Base-by-base conservation (phyloP, 257 asterid genomes). In the Leonotis leonurus region DNA sequence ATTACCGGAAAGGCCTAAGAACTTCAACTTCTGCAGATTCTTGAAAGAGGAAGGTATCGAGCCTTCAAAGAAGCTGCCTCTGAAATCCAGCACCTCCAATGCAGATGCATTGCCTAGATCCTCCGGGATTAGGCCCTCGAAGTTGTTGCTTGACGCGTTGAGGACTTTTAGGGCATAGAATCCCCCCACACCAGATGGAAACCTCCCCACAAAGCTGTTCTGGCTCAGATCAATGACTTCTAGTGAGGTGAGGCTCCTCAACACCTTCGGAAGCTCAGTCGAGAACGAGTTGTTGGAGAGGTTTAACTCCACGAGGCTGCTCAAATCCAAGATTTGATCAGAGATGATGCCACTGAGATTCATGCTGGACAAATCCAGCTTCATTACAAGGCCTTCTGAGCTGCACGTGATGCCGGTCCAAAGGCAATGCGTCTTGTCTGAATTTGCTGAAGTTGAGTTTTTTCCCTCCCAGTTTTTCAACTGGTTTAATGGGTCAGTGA, bases 131-230 rank as follows among this genome's bases (percentile, higher is more conserved):
- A 65, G 53, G 26, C 93, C 95, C 37, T 64, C 70, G 14, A 88
- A 85, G 49, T 86, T 83, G 86, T 88, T 88, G 86, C 92, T 85
- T 2, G 95, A 88, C 1, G 85, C 92, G 27, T 85, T 83, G 69
- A 88, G 55, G 68, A 50, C 63, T 21, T 8, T 64, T 66, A 88
- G 54, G 60, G 73, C 70, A 0, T 70, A 60, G 73, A 80, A 58
- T 35, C 37, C 62, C 1, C 92, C 96, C 9, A 83, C 72, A 17
- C 96, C 95, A 7, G 53, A 13, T 0, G 95, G 92, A 37, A 88
- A 78, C 2, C 30, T 43, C 2, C 96, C 95, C 13, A 64, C 73
- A 44, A 88, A 88, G 49, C 75, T 73, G 74, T 88, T 88, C 70
- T 71, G 79, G 68, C 95, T 85, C 6, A 85, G 80, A 65, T 88